Percentiles rank a stretch among this genome's conserved stretches.
Evolutionary conservation across 371 early-diverging fungal species (phyloP).

Genomic region (Dinochytrium kinnereticum): DNA sequence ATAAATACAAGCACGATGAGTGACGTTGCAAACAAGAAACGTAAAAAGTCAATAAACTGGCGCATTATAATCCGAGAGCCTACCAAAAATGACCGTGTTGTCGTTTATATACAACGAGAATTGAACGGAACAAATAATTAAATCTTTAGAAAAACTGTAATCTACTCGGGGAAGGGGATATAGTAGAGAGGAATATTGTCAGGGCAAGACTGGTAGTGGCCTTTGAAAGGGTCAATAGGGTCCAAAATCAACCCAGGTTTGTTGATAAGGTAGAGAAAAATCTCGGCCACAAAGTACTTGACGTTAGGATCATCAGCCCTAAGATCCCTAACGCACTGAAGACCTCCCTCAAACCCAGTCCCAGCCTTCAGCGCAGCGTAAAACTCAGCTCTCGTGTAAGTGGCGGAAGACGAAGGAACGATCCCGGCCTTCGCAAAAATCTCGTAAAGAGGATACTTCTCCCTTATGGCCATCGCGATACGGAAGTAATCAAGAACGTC

Average conservation of each 20-base stretch:
- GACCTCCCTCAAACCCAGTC: conserved; percentile 26
- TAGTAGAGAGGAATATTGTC: background rate
- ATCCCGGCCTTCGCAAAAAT: conserved; percentile 64
- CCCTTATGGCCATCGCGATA: conserved; percentile 57
- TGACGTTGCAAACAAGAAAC: too few species aligned
- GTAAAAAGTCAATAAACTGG: too few species aligned
- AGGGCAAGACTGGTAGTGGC: conserved; percentile 4
- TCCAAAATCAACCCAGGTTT: background rate
- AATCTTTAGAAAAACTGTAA: background rate
- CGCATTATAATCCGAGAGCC: too few species aligned
- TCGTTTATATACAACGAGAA: background rate
- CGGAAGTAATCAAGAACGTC: conserved; percentile 68
- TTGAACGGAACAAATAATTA: background rate
- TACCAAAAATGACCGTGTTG: too few species aligned
- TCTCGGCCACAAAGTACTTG: conserved; percentile 8
- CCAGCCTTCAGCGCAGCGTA: conserved; percentile 33
- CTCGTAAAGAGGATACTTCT: conserved; percentile 61
- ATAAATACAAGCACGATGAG: too few species aligned
- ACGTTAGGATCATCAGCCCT: background rate
- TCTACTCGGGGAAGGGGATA: background rate
- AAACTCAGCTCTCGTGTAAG: conserved; percentile 29
- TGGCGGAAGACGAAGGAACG: conserved; percentile 51
- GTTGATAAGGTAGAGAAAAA: background rate
- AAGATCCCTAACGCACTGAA: conserved; percentile 27
- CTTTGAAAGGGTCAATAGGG: background rate